These are phyloP conservation scores for Coniferiporia weirii DNA, from an alignment of 1,284 basidiomycete genomes.

Conservation along the genomic window DNA sequence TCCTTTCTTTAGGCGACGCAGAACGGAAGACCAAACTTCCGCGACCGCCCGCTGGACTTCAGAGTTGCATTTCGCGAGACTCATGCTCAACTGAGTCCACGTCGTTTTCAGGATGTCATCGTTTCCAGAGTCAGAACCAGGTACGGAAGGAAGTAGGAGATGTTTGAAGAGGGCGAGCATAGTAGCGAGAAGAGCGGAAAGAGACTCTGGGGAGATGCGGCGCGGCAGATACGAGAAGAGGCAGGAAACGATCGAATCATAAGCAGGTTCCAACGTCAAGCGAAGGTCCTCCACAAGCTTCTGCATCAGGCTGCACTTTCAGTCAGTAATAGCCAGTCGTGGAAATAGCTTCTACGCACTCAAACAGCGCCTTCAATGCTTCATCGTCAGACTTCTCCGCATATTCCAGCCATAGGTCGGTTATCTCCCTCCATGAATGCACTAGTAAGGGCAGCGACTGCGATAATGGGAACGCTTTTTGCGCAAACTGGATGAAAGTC, in stretches of 20 bases:
- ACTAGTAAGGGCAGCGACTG: conserved; percentile 77
- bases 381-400: conserved; percentile 61
- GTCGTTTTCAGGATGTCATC: conserved; percentile 49
- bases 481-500: conserved; percentile 68
- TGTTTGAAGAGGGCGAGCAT: conserved; percentile 65
- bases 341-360: conserved; percentile 43
- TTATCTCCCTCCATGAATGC: conserved; percentile 70
- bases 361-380: conserved; percentile 59
- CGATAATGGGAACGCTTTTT: conserved; percentile 54
- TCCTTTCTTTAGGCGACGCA: conserved; percentile 56
- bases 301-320: conserved; percentile 54
- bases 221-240: conserved; percentile 56
- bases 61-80: conserved; percentile 52
- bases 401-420: conserved; percentile 54
- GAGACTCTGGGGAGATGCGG: conserved; percentile 50
- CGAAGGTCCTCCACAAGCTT: conserved; percentile 73
- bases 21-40: conserved; percentile 71
- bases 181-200: conserved; percentile 60
- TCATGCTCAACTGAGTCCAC: conserved; percentile 47
- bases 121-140: conserved; percentile 25
- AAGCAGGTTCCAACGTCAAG: conserved; percentile 58
- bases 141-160: conserved; percentile 51
- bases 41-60: conserved; percentile 69
- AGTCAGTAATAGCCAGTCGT: conserved; percentile 19
- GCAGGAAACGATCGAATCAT: conserved; percentile 45